These are phyloP conservation scores for Neckera pumila DNA, from an alignment of 225 moss, liverwort and hornwort species.

Conservation along the genomic window DNA sequence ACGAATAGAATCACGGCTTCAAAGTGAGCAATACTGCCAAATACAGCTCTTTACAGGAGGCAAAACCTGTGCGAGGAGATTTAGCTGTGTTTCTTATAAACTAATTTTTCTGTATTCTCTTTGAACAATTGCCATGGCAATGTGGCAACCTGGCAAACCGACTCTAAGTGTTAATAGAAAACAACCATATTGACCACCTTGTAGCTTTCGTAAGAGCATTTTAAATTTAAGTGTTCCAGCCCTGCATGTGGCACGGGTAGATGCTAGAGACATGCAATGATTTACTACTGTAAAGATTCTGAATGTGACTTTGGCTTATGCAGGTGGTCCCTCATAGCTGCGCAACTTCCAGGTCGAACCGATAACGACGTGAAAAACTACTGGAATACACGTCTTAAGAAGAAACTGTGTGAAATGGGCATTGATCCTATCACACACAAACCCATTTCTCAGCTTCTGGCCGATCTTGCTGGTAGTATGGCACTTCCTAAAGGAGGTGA, in stretches of 20 bases:
- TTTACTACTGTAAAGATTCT: neutral
- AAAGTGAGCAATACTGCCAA: neutral
- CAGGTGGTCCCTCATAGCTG: slow-evolving; percentile 68
- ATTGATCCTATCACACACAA: slow-evolving; percentile 68
- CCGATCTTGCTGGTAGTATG: slow-evolving; percentile 64
- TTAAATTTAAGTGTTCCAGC: neutral
- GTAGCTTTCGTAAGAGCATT: neutral
- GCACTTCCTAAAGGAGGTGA: slow-evolving; percentile 57
- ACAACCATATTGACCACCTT: neutral
- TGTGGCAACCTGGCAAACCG: neutral
- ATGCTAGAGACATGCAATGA: neutral
- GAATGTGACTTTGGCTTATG: neutral
- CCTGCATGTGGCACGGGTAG: neutral
- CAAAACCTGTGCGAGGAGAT: neutral
- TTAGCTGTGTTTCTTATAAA: neutral
- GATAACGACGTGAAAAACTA: slow-evolving; percentile 65
- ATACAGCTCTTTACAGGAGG: neutral
- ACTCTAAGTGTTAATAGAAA: neutral
- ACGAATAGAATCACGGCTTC: neutral
- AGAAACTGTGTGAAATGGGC: slow-evolving; percentile 61
- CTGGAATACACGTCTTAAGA: slow-evolving; percentile 63
- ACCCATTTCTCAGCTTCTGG: slow-evolving; percentile 62
- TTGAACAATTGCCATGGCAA: neutral
- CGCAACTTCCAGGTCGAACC: slow-evolving; percentile 58
- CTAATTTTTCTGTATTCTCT: neutral